Percentiles rank a stretch among this genome's conserved stretches.
Conservation (phyloP, 352 stramenopile species). For the Phytophthora pinifolia region DNA sequence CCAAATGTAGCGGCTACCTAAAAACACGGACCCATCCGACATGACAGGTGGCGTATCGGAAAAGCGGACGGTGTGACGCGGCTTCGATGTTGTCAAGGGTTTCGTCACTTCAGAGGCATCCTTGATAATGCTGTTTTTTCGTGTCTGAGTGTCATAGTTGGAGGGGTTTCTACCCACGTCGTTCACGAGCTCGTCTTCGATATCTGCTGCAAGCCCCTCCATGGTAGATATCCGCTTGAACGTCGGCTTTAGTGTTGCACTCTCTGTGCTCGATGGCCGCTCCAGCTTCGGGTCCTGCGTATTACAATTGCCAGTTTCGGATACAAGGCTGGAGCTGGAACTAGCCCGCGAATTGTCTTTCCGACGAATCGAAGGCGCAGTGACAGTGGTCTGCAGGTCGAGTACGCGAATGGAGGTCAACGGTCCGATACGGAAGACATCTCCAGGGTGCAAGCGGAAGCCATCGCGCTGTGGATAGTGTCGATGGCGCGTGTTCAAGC, state of each 20-base stretch:
- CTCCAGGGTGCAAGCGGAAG: conserved; percentile 52
- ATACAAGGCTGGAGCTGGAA: no score
- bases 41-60: conserved; percentile 21
- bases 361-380: background rate
- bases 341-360: background rate
- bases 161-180: conserved; percentile 6
- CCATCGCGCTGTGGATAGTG: conserved; percentile 72
- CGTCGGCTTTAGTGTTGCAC: background rate
- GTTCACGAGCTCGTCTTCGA: conserved; percentile 26
- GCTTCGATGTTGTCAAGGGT: background rate
- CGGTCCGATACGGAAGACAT: conserved; percentile 50
- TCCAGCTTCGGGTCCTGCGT: conserved; percentile 7
- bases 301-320: background rate
- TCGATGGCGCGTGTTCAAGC: conserved; percentile 63
- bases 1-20: conserved; percentile 56
- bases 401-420: conserved; percentile 40
- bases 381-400: conserved; percentile 23
- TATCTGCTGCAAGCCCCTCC: conserved; percentile 26
- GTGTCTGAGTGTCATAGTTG: background rate
- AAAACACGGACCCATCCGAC: conserved; percentile 35
- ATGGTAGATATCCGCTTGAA: conserved; percentile 24
- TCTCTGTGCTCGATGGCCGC: conserved; percentile 1
- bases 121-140: background rate
- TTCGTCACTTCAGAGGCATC: background rate
- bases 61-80: conserved; percentile 32